phyloP scores from a whole-genome alignment of 768 basidiomycete species.

The Pholiota molesta region DNA sequence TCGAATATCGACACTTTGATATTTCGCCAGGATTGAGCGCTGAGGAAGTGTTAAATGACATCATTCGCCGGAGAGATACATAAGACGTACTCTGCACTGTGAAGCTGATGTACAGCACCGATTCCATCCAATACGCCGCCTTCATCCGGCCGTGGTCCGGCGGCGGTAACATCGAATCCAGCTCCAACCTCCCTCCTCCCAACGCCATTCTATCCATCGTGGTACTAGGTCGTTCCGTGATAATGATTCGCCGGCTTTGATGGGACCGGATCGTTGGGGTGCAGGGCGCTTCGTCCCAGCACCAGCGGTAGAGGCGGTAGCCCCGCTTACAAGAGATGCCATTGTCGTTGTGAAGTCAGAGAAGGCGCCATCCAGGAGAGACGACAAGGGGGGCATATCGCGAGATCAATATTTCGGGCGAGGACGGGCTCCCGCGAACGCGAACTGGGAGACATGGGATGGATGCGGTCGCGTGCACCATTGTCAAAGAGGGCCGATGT shows the following conservation, averaged over 20 bases:
- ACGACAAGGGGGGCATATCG: constrained; percentile 47
- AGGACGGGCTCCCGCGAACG: constrained; percentile 38
- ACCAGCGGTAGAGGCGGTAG: neutral
- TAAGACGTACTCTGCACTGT: constrained; percentile 52
- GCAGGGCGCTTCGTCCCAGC: constrained; percentile 17
- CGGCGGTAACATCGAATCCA: constrained; percentile 40
- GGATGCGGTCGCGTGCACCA: constrained; percentile 33
- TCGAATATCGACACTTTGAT: constrained; percentile 69
- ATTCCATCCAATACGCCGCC: constrained; percentile 75
- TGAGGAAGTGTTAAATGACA: constrained; percentile 23
- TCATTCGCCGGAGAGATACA: constrained; percentile 3
- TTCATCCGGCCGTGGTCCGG: constrained; percentile 69
- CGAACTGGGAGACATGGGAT: constrained; percentile 40
- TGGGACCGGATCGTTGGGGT: constrained; percentile 29
- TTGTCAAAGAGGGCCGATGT: constrained; percentile 40
- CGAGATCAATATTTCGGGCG: constrained; percentile 37
- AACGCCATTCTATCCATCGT: constrained; percentile 73
- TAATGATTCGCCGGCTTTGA: constrained; percentile 46
- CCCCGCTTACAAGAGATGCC: constrained; percentile 47
- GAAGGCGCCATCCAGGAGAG: constrained; percentile 60
- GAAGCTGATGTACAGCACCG: constrained; percentile 52
- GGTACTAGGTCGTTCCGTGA: constrained; percentile 58
- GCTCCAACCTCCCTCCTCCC: constrained; percentile 50
- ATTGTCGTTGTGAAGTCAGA: constrained; percentile 54
- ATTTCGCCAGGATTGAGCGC: constrained; percentile 43